Conservation (phyloP, 176 grass and related monocot species). For the Chrysopogon serrulatus region DNA sequence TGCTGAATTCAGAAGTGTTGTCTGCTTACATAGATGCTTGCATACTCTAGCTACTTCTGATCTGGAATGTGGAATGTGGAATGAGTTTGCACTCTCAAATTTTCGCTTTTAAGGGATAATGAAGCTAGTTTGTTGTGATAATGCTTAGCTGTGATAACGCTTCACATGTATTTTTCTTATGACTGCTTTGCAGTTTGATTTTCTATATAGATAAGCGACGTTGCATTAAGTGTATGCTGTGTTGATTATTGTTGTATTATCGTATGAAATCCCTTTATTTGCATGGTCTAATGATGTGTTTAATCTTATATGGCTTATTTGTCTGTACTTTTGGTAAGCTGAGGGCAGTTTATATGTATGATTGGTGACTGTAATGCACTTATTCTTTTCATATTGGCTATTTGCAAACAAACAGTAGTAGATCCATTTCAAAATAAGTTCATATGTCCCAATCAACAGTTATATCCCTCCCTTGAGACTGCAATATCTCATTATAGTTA, state of each 20-base stretch:
- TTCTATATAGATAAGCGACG: constrained; percentile 25
- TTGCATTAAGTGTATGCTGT: constrained; percentile 9
- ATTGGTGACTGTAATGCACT: constrained; percentile 5
- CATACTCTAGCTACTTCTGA: constrained; percentile 65
- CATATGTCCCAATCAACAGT: not conserved
- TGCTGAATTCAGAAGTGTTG: constrained; percentile 81
- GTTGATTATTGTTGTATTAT: not conserved
- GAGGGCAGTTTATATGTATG: not conserved
- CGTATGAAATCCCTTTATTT: constrained; percentile 2
- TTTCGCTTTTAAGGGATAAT: constrained; percentile 49
- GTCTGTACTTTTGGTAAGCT: not conserved
- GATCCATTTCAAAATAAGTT: not conserved
- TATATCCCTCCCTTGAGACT: not conserved
- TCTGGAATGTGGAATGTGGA: constrained; percentile 58
- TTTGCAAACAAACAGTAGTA: not conserved
- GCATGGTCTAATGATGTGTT: not conserved
- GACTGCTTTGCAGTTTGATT: constrained; percentile 29
- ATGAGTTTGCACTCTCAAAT: constrained; percentile 43
- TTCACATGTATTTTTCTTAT: constrained; percentile 40
- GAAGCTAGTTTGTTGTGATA: constrained; percentile 34
- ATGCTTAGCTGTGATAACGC: constrained; percentile 12
- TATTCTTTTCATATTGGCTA: not conserved
- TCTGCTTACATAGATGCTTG: constrained; percentile 83
- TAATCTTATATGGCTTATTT: not conserved
- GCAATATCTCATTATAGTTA: not conserved